Percentiles rank a stretch among this genome's conserved stretches.
Conservation (phyloP, 2,329 filamentous ascomycete genomes). For the Neophaeococcomyces aloes region DNA sequence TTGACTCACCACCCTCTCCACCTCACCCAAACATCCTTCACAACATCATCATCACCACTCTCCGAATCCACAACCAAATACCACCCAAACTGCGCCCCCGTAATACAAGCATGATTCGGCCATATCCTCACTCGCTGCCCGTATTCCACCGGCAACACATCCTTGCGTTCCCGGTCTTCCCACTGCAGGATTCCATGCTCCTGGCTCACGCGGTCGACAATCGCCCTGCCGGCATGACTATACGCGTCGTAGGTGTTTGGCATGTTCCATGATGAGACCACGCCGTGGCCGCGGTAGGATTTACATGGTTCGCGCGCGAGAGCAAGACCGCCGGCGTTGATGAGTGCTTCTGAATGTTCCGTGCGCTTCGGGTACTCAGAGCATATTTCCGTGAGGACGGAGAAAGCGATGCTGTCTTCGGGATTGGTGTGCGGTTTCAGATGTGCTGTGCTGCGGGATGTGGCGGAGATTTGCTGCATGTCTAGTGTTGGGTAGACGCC, state of each 20-base stretch:
- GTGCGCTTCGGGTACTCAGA: conserved; percentile 51
- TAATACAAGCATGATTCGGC: conserved; percentile 74
- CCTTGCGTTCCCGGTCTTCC: conserved; percentile 33
- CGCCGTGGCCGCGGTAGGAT: conserved; percentile 60
- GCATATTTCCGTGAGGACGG: conserved; percentile 60
- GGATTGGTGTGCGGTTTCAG: neutral
- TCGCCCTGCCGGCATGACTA: conserved; percentile 43
- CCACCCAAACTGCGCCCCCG: conserved; percentile 59
- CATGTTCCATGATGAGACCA: conserved; percentile 51
- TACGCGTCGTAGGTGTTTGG: conserved; percentile 14
- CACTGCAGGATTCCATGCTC: conserved; percentile 66
- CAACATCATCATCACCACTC: conserved; percentile 40
- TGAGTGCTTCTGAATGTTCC: conserved; percentile 50
- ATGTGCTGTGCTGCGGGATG: conserved; percentile 40
- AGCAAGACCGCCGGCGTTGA: conserved; percentile 59
- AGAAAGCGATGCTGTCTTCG: conserved; percentile 50
- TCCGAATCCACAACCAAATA: conserved; percentile 64
- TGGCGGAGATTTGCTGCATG: conserved; percentile 66
- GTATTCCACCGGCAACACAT: conserved; percentile 42
- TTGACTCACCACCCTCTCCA: conserved; percentile 56
- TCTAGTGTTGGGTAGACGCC: conserved; percentile 68
- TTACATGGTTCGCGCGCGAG: conserved; percentile 64
- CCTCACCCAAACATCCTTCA: conserved; percentile 66
- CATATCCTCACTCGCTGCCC: conserved; percentile 61
- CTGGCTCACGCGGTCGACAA: conserved; percentile 62